Base-by-base conservation (phyloP, 495 filamentous ascomycete species). In the Tuber melanosporum region DNA sequence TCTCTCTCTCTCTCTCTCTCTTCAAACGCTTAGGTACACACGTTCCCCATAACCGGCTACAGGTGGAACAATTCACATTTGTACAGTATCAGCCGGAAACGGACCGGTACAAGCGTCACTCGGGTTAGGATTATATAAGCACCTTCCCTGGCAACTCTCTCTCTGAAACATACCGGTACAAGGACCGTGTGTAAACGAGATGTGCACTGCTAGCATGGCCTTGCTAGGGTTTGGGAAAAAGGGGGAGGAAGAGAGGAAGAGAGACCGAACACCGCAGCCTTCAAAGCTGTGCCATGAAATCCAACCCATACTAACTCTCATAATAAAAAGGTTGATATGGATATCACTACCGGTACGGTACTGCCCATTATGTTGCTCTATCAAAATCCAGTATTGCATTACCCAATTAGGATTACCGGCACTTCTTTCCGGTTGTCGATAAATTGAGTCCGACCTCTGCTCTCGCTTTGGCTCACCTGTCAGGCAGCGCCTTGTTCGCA, bases 391-490 rank as follows among this genome's bases (percentile, higher is more conserved):
- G 52, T 62, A 26, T 62, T 32, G n/a, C 26, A 62, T 62, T 32
- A 32, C n/a, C 26, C n/a, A 15, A 62, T 62, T 62, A 9, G 52
- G 52, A 62, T 62, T n/a, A 62, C 52, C 52, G 26, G 52, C 26
- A 62, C 52, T 62, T 62, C 52, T 62, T n/a, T 32, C 52, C 52
- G n/a, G 52, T 62, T 7, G n/a, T 62, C 52, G 52, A 62, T 62
- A 62, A 32, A 62, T 62, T 32, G 52, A 32, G 52, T 15, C 52
- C 12, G 20, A 26, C 26, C n/a, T 62, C 52, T 15, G 9, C 52
- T 62, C 52, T 62, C n/a, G 52, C 52, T 62, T 62, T 62, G n/a
- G 52, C n/a, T 62, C 52, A 62, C 52, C 52, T 62, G 52, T 62
- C 52, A 62, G 52, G 52, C 52, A 62, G 52, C 52, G 52, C 52